phyloP scores from a whole-genome alignment of 31 red algal species.

The Porphyra umbilicalis region DNA sequence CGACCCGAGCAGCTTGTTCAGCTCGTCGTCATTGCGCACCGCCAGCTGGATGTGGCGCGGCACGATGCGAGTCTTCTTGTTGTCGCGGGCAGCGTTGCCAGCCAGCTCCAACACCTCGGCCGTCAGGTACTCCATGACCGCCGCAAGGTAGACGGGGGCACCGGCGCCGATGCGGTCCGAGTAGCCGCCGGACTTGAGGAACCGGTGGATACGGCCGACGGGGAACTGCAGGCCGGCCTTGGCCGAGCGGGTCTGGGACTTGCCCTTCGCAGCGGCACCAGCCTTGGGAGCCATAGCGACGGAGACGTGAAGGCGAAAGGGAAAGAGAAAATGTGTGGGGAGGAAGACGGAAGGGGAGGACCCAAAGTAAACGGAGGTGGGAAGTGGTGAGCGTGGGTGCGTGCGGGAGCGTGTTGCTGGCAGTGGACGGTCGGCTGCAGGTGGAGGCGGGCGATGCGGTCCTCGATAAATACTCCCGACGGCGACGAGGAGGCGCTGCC shows the following conservation, averaged over 20 bases:
- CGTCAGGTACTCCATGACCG: slow-evolving; percentile 98
- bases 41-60: slow-evolving; percentile 97
- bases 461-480: no score
- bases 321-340: background rate
- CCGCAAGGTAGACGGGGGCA: slow-evolving; percentile 97
- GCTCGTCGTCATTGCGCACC: slow-evolving; percentile 97
- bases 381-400: no score
- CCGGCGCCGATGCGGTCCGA: slow-evolving; percentile 97
- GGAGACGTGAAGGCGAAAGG: slow-evolving; percentile 4
- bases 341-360: no score
- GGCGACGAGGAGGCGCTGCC: no score
- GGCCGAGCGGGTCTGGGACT: slow-evolving; percentile 59
- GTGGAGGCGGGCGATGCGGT: background rate
- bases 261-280: slow-evolving; percentile 33
- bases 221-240: slow-evolving; percentile 99
- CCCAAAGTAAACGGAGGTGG: no score
- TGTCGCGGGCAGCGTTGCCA: slow-evolving; percentile 97
- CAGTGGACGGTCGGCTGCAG: background rate
- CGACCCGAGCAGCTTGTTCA: slow-evolving; percentile 92
- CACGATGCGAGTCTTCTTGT: slow-evolving; percentile 99
- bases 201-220: slow-evolving; percentile 92
- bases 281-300: slow-evolving; percentile 73
- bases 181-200: slow-evolving; percentile 89
- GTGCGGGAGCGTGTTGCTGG: no score
- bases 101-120: slow-evolving; percentile 97